Evolutionary conservation across 164 flowering plant species (phyloP), one percentile per base, ranked within the genome.

Genomic region (Cinnamomum micranthum): DNA sequence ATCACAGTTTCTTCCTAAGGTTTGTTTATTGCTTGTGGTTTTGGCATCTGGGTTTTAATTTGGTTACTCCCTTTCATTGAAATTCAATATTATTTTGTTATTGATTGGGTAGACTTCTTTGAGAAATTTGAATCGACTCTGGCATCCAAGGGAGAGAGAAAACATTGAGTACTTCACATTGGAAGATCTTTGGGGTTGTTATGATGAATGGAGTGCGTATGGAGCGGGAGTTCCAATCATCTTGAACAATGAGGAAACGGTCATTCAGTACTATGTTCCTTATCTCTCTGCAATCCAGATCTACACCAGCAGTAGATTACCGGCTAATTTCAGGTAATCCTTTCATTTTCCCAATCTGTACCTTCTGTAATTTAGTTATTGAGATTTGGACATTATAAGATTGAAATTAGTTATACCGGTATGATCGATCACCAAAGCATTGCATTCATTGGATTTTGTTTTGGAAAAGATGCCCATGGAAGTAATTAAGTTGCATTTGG

Each of bases 181-280:
- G 74, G 81, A 84, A 70, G 98, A 95, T 86, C 90, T 95, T 10
- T 95, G 99, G 99, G 86, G 82, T 73, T 84, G 90, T 70, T 95
- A 83, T 75, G 92, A 89, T 75, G 97, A 95, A 87, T 92, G 98
- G 97, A 95, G 99, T 72, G 97, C 93, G 12, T 95, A 95, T 74
- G 99, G 99, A 0, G 93, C 95, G 15, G 98, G 98, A 23, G 93
- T 86, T 69, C 97, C 96, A 0, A 81, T 95, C 50, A 62, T 19
- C n/a, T 52, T 87, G 27, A 76, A 76, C 76, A 79, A 70, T 33
- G 89, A 81, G 12, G 97, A 92, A 75, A 84, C 89, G 65, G 78
- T 93, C 4, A 88, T 92, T 65, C 99, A 95, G 82, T 95, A 95
- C 81, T 95, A 91, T 80, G 97, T 91, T 35, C 99, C 99, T 73